Evolutionary conservation across 805 yeast species (phyloP).

Genomic region (Candida xyloterini): DNA sequence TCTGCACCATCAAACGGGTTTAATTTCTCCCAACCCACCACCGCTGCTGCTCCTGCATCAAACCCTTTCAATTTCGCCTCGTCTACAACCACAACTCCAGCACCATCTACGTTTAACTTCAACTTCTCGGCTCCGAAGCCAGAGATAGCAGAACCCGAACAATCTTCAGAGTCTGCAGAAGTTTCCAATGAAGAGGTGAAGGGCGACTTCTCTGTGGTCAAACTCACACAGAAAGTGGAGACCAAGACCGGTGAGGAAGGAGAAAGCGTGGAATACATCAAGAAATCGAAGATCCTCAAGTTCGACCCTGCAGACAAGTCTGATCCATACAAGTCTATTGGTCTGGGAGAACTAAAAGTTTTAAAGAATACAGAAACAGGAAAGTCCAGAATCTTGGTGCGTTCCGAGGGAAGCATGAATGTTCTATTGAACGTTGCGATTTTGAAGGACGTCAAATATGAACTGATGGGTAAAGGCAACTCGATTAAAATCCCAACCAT

Average conservation of each 20-base stretch:
- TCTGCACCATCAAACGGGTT: slow-evolving; percentile 15
- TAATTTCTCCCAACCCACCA: slow-evolving; percentile 9
- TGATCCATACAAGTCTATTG: slow-evolving; percentile 56
- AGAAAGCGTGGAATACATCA: slow-evolving; percentile 61
- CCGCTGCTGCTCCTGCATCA: slow-evolving; percentile 1
- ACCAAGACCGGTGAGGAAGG: slow-evolving; percentile 82
- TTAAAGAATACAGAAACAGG: slow-evolving; percentile 56
- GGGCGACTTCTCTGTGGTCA: slow-evolving; percentile 46
- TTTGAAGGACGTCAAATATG: slow-evolving; percentile 55
- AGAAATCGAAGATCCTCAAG: slow-evolving; percentile 69
- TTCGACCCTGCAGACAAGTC: slow-evolving; percentile 48
- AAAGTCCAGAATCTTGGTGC: slow-evolving; percentile 68
- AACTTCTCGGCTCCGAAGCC: slow-evolving; percentile 26
- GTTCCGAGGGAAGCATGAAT: slow-evolving; percentile 88
- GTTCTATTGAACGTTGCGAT: slow-evolving; percentile 69
- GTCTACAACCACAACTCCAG: slow-evolving; percentile 10
- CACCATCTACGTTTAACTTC: slow-evolving; percentile 23
- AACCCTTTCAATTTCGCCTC: slow-evolving; percentile 25
- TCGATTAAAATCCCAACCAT: slow-evolving; percentile 66
- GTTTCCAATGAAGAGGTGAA: slow-evolving; percentile 45
- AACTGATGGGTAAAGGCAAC: slow-evolving; percentile 60
- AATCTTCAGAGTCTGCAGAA: slow-evolving; percentile 33
- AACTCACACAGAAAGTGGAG: slow-evolving; percentile 49
- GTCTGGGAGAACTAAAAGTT: slow-evolving; percentile 80
- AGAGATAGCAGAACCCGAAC: slow-evolving; percentile 20